Evolutionary conservation across 2,329 filamentous ascomycete species (phyloP), one percentile per base, ranked within the genome.

Genomic region (Fusarium sp.): DNA sequence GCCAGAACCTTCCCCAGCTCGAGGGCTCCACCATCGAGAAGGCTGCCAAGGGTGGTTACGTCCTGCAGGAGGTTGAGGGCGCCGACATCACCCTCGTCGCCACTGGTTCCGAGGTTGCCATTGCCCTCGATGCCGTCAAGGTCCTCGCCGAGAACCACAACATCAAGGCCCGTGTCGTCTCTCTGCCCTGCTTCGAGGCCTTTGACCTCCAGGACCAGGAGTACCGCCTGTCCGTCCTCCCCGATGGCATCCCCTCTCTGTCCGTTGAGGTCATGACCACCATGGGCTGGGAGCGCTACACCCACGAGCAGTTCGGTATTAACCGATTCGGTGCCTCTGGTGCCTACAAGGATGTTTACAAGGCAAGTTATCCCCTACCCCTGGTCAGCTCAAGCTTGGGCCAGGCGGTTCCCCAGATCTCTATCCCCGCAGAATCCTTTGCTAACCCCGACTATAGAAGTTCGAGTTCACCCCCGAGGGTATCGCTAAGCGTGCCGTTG

Each of bases 401-500:
- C 58, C 64, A 35, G 20, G 37, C 16, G 6, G 20, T 45, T 48
- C 18, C 37, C 58, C 54, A 43, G 33, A 41, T 54, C 27, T n/a
- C 4, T 13, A 52, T 31, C 10, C 8, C n/a, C 7, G 31, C 29
- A 54, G 62, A 56, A 50, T 18, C 39, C 9, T 22, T 64, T 76
- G 68, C 82, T 88, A 82, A 88, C 82, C 80, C 79, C 41, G 60
- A 67, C 61, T 82, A 80, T 80, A 97, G 94, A 98, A 98, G 91
- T 99, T 99, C 87, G 97, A 98, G 86, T 98, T 99, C 89, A 99
- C 96, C 59, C 94, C 97, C 64, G 96, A 98, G 87, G 97, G 97
- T 77, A 94, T 99, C 84, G 89, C 94, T 87, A 98, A 98, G 93
- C 95, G 97, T 81, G 97, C 96, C 71, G 85, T 95, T 75, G 93